Evolutionary conservation across 345 rosid species (phyloP), one percentile per base, ranked within the genome.

Genomic region (Nasturtium officinale): DNA sequence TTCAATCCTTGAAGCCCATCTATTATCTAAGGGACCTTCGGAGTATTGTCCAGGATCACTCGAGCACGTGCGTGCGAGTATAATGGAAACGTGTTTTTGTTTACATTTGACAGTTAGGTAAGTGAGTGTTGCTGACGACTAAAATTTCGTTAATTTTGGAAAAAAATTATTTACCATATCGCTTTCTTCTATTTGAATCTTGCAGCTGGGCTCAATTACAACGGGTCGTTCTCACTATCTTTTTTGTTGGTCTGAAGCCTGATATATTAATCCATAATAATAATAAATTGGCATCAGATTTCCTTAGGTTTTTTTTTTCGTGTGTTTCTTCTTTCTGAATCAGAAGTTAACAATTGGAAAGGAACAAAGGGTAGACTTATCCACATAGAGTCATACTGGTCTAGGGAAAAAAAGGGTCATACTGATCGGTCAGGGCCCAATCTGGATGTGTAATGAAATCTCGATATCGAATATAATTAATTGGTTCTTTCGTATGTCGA

Each of bases 51-150:
- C 59, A 55, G 20, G 21, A 32, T 33, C 43, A 3, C 20, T 5
- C 43, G 17, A 13, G 67, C 42, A 48, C 61, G 73, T 43, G 70
- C 45, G 23, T 51, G 46, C 28, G 68, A 60, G 60, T 65, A 33
- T 6, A 5, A 5, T 40, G 4, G 62, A 68, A 75, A 76, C 75
- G 75, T 76, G 79, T 26, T 76, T 16, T 62, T 20, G 35, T 26
- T 15, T 48, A 40, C 38, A 65, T 25, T 62, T 69, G 65, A 43
- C 17, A 76, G 59, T 69, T 76, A 76, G 79, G 79, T 76, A 75
- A 69, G 65, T 62, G 74, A 69, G 65, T 54, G 55, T 54, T 62
- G 79, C 45, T 69, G 71, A 61, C 65, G 54, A 69, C 43, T 42
- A 28, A 23, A 23, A 23, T 23, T 23, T 23, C 1, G 25, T 23